Conservation (phyloP, 2,329 filamentous ascomycete species). For the Dothistroma pini region DNA sequence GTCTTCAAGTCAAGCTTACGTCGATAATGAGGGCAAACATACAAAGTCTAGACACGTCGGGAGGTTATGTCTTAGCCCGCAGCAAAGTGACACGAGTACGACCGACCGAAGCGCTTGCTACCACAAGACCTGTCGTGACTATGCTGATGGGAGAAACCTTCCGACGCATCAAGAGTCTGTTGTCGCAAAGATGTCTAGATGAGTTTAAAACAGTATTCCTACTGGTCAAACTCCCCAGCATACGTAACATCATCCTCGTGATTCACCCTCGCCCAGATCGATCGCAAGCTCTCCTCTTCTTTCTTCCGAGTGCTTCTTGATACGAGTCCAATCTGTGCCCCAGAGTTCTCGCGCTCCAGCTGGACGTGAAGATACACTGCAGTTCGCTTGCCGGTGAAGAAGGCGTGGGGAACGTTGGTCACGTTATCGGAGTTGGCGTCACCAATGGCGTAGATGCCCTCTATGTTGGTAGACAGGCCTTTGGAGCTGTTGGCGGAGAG, state of each 20-base stretch:
- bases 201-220: neutral
- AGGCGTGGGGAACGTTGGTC: constrained; percentile 14
- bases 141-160: too few relatives aligned
- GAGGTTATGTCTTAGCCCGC: too few relatives aligned
- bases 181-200: too few relatives aligned
- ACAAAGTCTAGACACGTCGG: too few relatives aligned
- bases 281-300: constrained; percentile 3
- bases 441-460: constrained; percentile 15
- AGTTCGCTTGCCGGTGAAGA: constrained; percentile 14
- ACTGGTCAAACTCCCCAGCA: constrained; percentile 8
- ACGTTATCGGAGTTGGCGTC: constrained; percentile 15
- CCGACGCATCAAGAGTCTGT: too few relatives aligned
- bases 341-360: constrained; percentile 15
- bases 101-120: too few relatives aligned
- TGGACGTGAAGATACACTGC: constrained; percentile 12
- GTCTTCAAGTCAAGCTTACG: too few relatives aligned
- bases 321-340: constrained; percentile 9
- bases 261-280: constrained; percentile 13
- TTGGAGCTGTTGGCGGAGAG: constrained; percentile 12
- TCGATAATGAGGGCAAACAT: too few relatives aligned
- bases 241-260: constrained; percentile 8
- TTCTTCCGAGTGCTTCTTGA: neutral
- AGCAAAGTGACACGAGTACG: too few relatives aligned
- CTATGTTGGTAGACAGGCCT: constrained; percentile 11
- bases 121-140: too few relatives aligned